Evolutionary conservation across 768 basidiomycete species (phyloP), one percentile per base, ranked within the genome.

Genomic region (Trametes coccinea): DNA sequence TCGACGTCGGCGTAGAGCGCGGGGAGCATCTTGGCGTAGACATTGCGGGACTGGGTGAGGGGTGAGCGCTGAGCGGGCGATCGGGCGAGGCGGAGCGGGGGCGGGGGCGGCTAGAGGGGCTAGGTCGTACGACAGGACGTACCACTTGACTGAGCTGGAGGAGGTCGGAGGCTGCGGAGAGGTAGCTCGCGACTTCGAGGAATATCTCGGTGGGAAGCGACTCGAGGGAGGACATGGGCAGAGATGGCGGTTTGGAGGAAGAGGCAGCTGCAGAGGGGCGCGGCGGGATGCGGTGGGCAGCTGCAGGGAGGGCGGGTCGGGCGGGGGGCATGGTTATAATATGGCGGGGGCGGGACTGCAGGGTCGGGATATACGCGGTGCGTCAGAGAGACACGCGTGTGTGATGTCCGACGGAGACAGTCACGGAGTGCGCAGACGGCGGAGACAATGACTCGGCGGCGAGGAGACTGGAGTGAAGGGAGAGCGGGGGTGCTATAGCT

Each of bases 101-200:
- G 40, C 5, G 31, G 47, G 3, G 14, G 16, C 45, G 48, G 14
- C 37, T 27, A 44, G 27, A n/a, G 17, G 53, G 10, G 33, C n/a
- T 17, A 30, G 55, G 56, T 16, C 41, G 51, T 43, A 78, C 57
- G 57, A 59, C 31, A 31, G 34, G 29, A 53, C 88, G 72, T 67
- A 82, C 89, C 59, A 85, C 82, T 58, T 87, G 75, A 53, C 80
- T 82, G 40, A 91, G 77, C 64, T 79, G 83, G 45, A 89, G 75
- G 17, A 88, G 58, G 70, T 90, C 87, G 3, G 76, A 69, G 47
- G 78, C 80, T 37, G 76, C 79, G 40, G 82, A 76, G 45, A 90
- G 72, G 68, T 80, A 79, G 29, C 72, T 71, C 0, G 87, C 83
- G 52, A 91, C 81, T 70, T 90, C 88, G 46, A 89, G 80, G 45